Evolutionary conservation across 2,329 filamentous ascomycete genomes (phyloP), one percentile per base, ranked within the genome.

Genomic region (Colletotrichum melonis): DNA sequence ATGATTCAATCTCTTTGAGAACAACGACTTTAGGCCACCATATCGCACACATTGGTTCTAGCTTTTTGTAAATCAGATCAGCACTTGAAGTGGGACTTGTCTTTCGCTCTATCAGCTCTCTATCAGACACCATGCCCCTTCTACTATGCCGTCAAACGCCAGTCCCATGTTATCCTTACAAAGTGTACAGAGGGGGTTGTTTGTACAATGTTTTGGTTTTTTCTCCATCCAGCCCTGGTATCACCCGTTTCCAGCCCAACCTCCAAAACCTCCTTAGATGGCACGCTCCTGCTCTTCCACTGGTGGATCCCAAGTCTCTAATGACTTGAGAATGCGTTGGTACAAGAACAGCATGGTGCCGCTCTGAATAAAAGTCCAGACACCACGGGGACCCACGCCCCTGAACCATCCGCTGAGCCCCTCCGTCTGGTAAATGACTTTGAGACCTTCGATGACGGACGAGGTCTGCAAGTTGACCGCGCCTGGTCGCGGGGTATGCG

Each of bases 301-400:
- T 14, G 85, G 84, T 38, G 85, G 84, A 72, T 84, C 76, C 80
- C 84, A 84, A 54, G 82, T 77, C 69, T 95, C 93, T 76, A 98
- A 88, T 83, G 92, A 91, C 78, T 93, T 92, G 80, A 98, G 84
- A 69, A 98, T 86, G 73, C 92, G 93, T 85, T 98, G 96, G 82
- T 98, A 98, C 81, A 98, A 87, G 78, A 98, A 95, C 80, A 98
- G 87, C 96, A 98, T 98, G 76, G 95, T 97, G 55, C 95, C 94
- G 79, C 94, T 98, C 86, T 99, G 97, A 71, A 98, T 94, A 79
- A 96, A 98, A 26, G 97, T 99, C 97, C 97, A 99, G 16, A 98
- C 94, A 70, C 93, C 93, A 67, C 97, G 91, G 1, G 97, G 97
- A 0, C 96, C 96, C 1, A 99, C 96, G 30, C 97, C 97, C 71